Percentiles rank a stretch among this genome's conserved stretches.
phyloP scores from a whole-genome alignment of 441 rosid genomes.

The Kokia cookei region DNA sequence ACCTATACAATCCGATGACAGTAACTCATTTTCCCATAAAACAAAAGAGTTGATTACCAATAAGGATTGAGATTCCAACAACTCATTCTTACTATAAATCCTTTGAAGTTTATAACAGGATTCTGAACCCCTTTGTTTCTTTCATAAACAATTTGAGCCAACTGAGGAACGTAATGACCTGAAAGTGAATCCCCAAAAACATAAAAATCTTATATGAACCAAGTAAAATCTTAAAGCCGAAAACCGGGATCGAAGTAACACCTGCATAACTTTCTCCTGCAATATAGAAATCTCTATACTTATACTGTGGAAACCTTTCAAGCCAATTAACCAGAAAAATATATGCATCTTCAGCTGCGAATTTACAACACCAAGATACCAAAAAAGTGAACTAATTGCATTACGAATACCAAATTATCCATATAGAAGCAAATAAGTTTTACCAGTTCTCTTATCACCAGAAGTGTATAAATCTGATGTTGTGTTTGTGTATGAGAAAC shows the following conservation, averaged over 20 bases:
- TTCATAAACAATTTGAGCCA: conserved; percentile 67
- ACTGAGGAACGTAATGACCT: conserved; percentile 96
- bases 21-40: background rate
- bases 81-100: conserved; percentile 61
- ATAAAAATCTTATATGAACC: background rate
- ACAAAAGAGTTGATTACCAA: background rate
- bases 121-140: conserved; percentile 54
- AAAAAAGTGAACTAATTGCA: background rate
- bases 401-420: background rate
- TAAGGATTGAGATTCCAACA: background rate
- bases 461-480: conserved; percentile 23
- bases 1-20: conserved; percentile 37
- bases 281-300: conserved; percentile 86
- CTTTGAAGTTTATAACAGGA: conserved; percentile 77
- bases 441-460: conserved; percentile 87
- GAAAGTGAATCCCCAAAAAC: conserved; percentile 9
- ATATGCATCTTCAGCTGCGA: conserved; percentile 83
- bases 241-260: conserved; percentile 4
- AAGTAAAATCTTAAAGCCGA: background rate
- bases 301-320: conserved; percentile 89
- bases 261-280: conserved; percentile 97
- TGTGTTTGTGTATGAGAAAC: background rate
- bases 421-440: background rate
- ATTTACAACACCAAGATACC: conserved; percentile 14
- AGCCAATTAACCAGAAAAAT: conserved; percentile 76